Evolutionary conservation across 768 basidiomycete species (phyloP).

Genomic region (Boletellus sp.): DNA sequence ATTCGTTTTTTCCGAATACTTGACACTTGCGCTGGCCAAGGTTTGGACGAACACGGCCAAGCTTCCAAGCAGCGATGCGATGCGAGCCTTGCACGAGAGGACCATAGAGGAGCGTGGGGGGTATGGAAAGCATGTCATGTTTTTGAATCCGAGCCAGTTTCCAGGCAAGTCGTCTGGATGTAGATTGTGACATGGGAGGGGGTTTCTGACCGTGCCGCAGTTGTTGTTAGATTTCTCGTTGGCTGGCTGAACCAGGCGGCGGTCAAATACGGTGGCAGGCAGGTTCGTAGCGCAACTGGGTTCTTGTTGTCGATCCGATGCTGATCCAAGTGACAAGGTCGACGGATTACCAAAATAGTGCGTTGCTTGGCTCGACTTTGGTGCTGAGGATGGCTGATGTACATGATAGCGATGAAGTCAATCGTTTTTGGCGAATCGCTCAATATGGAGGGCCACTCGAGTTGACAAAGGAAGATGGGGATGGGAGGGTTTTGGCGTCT

Average conservation of each 20-base stretch:
- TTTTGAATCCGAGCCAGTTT: not conserved
- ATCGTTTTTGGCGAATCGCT: not conserved
- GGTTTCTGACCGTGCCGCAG: not conserved
- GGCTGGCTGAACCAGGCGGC: slow-evolving; percentile 15
- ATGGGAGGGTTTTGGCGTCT: not conserved
- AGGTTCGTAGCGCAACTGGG: slow-evolving; percentile 3
- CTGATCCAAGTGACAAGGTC: not conserved
- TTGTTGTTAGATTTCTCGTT: not conserved
- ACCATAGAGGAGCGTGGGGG: slow-evolving; percentile 10
- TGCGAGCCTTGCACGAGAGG: slow-evolving; percentile 2
- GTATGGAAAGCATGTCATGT: slow-evolving; percentile 6
- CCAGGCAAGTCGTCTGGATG: not conserved
- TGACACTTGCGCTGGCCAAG: slow-evolving; percentile 9
- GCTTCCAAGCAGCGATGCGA: not conserved
- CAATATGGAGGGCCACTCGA: not conserved
- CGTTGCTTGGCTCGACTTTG: not conserved
- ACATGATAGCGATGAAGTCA: not conserved
- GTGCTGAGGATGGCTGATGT: not conserved
- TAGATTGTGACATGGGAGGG: no score
- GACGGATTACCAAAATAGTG: not conserved
- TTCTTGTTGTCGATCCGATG: no score
- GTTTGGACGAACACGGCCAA: slow-evolving; percentile 15
- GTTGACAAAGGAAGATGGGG: not conserved
- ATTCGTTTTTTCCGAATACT: not conserved
- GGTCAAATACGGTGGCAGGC: slow-evolving; percentile 15